Evolutionary conservation across 2,329 filamentous ascomycete genomes (phyloP).

Genomic region (Claviceps lovelessii): DNA sequence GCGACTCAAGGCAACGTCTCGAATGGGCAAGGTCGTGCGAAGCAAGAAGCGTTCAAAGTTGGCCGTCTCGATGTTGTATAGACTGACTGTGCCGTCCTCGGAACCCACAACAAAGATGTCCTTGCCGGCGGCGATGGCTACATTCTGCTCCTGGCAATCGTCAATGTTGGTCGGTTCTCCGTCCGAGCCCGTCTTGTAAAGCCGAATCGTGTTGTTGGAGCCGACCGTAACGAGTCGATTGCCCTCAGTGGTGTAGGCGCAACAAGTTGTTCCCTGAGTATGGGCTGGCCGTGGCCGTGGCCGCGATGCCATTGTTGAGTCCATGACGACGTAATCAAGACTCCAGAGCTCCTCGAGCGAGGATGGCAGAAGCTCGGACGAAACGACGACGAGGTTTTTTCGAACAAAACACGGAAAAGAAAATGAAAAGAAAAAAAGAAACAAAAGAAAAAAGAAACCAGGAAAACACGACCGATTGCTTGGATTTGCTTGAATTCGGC

Average conservation of each 20-base stretch:
- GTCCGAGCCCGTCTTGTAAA: slow-evolving; percentile 83
- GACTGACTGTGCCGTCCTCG: slow-evolving; percentile 90
- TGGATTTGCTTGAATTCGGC: neutral
- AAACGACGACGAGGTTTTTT: neutral
- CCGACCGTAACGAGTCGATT: slow-evolving; percentile 79
- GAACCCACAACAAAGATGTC: slow-evolving; percentile 79
- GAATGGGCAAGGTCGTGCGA: slow-evolving; percentile 69
- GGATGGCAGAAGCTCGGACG: neutral
- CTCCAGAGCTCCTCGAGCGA: neutral
- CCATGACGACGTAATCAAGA: slow-evolving; percentile 11
- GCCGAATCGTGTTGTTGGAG: slow-evolving; percentile 81
- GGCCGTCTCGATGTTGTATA: slow-evolving; percentile 67
- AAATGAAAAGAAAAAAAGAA: no score
- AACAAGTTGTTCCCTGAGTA: slow-evolving; percentile 72
- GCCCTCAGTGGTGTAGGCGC: slow-evolving; percentile 82
- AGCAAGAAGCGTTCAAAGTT: slow-evolving; percentile 69
- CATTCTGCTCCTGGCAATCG: slow-evolving; percentile 76
- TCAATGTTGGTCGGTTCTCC: slow-evolving; percentile 88
- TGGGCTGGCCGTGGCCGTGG: slow-evolving; percentile 56
- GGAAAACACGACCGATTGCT: neutral
- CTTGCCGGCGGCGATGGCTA: slow-evolving; percentile 60
- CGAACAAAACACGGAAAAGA: neutral
- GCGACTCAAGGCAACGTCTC: slow-evolving; percentile 70
- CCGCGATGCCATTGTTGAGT: slow-evolving; percentile 23
- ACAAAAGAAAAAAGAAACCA: no score